Conservation (phyloP, 2,329 filamentous ascomycete genomes). For the Fusarium dlaminii region DNA sequence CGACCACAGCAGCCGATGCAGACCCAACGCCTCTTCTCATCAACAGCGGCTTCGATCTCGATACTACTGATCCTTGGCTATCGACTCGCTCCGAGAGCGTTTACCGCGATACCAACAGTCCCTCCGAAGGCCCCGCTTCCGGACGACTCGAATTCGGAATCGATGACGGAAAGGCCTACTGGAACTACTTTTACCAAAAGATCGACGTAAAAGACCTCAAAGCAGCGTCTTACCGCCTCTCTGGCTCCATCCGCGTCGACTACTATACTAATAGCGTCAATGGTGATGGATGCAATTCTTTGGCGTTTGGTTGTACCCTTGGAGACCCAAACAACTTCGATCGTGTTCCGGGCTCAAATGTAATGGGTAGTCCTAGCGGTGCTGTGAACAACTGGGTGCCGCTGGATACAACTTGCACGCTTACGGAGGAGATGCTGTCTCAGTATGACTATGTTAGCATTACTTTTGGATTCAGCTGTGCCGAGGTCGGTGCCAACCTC, state of each 20-base stretch:
- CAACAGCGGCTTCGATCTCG: background rate
- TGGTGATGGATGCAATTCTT: background rate
- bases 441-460: background rate
- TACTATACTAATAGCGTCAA: background rate
- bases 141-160: background rate
- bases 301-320: background rate
- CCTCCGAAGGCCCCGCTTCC: background rate
- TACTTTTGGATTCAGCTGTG: background rate
- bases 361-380: background rate
- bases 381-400: background rate
- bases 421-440: background rate
- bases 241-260: background rate
- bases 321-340: background rate
- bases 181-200: background rate
- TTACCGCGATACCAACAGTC: fast-evolving
- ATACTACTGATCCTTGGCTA: background rate
- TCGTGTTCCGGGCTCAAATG: background rate
- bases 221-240: background rate
- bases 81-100: background rate
- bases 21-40: background rate
- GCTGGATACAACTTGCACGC: background rate
- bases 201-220: background rate
- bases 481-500: background rate
- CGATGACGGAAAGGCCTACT: background rate
- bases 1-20: background rate